Percentiles rank a stretch among this genome's conserved stretches.
phyloP scores from a whole-genome alignment of 768 basidiomycete genomes.

The Trametes coccinea region DNA sequence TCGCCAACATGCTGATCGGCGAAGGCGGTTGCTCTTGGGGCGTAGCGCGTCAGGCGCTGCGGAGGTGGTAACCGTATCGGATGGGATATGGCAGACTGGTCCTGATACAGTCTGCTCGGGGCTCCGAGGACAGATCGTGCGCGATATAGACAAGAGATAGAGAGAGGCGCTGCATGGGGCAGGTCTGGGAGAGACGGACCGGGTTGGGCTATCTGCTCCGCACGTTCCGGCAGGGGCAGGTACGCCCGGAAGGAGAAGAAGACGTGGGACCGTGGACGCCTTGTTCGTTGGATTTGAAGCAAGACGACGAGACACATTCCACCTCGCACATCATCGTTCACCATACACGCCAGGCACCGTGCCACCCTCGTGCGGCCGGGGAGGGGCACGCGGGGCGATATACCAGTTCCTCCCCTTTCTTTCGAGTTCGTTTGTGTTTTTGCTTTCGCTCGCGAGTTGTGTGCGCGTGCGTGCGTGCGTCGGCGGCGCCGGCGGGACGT shows the following conservation, averaged over 20 bases:
- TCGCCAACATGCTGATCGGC: slow-evolving; percentile 11
- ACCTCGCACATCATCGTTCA: background rate
- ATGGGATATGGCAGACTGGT: background rate
- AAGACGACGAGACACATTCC: background rate
- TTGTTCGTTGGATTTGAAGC: background rate
- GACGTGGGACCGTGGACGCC: slow-evolving; percentile 8
- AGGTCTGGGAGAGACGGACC: background rate
- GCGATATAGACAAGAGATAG: background rate
- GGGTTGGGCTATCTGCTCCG: background rate
- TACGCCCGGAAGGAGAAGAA: background rate
- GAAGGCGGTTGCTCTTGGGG: background rate
- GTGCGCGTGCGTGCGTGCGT: background rate
- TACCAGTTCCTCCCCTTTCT: slow-evolving; percentile 18
- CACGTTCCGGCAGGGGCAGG: background rate
- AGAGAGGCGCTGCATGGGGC: background rate
- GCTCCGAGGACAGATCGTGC: background rate
- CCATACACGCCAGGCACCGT: background rate
- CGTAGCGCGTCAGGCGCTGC: slow-evolving; percentile 10
- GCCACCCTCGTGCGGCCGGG: slow-evolving; percentile 9
- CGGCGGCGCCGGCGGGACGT: background rate
- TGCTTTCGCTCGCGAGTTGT: background rate
- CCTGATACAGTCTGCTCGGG: background rate
- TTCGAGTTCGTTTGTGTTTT: slow-evolving; percentile 1
- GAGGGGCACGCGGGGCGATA: slow-evolving; percentile 10
- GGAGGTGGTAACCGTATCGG: background rate